Evolutionary conservation across 1,284 basidiomycete species (phyloP), one percentile per base, ranked within the genome.

Genomic region (Leccinum griseonigrum): DNA sequence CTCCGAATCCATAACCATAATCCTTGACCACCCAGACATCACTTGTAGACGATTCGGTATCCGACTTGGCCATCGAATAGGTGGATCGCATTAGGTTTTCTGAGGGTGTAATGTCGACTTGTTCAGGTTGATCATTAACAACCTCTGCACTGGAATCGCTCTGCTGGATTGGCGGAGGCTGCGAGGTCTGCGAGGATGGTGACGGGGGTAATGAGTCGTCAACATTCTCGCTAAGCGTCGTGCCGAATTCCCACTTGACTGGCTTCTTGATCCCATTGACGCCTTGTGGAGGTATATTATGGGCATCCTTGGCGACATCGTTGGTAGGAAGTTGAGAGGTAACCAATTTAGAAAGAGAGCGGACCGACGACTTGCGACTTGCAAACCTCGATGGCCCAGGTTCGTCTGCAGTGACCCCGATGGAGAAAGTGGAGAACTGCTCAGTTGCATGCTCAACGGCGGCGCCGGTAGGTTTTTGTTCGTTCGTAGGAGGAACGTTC

Each of bases 1-100:
- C 68, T 4, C 85, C 85, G 64, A 86, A 86, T 1, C 85, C 83
- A 66, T 76, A 87, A 7, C 85, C 87, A 62, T 79, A 88, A 68
- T 90, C 81, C 64, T 79, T 82, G 53, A 88, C 87, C 63, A 81
- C 79, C 73, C 81, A 83, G 14, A 82, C 81, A 59, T 82, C 81
- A 36, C 73, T 74, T 16, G 61, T 10, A 10, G 58, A 31, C 7
- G 74, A 75, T 18, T 34, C 61, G 3, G 63, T 54, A 56, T 69
- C 66, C 4, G 64, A 67, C 18, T 63, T 63, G 46, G 59, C 54
- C 29, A 59, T 26, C 16, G 55, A 60, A 3, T 40, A 59, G 55
- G 64, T 56, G 22, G 32, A 14, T 28, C 43, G 63, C 0, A 51
- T 43, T 18, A 56, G 7, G 18, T 58, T 32, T 1, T 50, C 38